Percentiles rank a stretch among this genome's conserved stretches.
These are phyloP conservation scores for Entelexis sorbosivorans DNA, from an alignment of 1,139 yeast genomes.

Conservation along the genomic window DNA sequence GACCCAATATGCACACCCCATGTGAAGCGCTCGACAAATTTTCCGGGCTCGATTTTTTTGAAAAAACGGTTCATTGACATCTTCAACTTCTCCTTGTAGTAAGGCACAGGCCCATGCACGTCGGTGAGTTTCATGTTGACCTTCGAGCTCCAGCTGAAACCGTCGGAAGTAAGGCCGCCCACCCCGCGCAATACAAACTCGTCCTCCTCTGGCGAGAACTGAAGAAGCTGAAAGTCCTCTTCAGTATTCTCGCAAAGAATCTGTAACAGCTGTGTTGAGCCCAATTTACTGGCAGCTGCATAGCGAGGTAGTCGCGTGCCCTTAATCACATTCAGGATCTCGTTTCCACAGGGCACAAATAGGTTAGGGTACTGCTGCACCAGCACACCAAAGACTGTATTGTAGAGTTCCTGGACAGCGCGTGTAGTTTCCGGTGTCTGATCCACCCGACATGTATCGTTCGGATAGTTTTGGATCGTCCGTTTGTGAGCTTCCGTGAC, in stretches of 20 bases:
- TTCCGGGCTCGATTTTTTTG: constrained; percentile 41
- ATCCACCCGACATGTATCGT: constrained; percentile 27
- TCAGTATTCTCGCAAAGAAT: constrained; percentile 43
- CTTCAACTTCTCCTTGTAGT: constrained; percentile 45
- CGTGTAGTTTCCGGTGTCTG: constrained; percentile 28
- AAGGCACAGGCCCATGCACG: constrained; percentile 56
- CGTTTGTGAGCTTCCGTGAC: constrained; percentile 38
- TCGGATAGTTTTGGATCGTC: constrained; percentile 37
- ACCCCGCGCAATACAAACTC: constrained; percentile 56
- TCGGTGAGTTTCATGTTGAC: constrained; percentile 33
- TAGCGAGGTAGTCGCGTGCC: constrained; percentile 24
- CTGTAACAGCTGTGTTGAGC: constrained; percentile 30
- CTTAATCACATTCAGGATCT: constrained; percentile 23
- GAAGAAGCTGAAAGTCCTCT: constrained; percentile 54
- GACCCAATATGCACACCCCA: constrained; percentile 42
- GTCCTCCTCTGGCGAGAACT: constrained; percentile 34
- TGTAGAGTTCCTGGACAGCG: constrained; percentile 49
- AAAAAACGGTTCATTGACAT: constrained; percentile 54
- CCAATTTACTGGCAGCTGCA: constrained; percentile 14
- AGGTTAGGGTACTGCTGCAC: constrained; percentile 48
- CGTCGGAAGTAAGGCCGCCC: constrained; percentile 60
- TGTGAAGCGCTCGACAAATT: constrained; percentile 50
- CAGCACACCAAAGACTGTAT: constrained; percentile 39
- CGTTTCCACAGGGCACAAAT: constrained; percentile 33
- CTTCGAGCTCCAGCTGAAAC: constrained; percentile 53